phyloP scores from a whole-genome alignment of 306 rosid species.

The Delonix regia region DNA sequence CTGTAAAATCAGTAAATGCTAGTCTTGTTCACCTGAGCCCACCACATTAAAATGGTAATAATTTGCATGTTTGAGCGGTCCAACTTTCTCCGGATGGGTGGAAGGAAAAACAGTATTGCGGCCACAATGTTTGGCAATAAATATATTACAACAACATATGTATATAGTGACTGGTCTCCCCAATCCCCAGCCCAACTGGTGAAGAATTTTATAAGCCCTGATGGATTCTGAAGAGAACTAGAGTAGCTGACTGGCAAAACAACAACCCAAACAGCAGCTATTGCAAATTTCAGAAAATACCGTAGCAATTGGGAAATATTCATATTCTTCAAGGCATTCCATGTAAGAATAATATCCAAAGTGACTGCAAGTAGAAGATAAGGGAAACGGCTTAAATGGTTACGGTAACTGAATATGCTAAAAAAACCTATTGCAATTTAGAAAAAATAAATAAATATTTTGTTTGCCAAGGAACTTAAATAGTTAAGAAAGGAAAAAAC shows the following conservation, averaged over 20 bases:
- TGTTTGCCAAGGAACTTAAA: slow-evolving; percentile 17
- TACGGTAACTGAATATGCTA: background rate
- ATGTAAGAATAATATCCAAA: slow-evolving; percentile 82
- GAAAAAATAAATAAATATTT: background rate
- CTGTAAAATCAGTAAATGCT: slow-evolving; percentile 16
- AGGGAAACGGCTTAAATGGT: slow-evolving; percentile 17
- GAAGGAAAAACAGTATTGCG: slow-evolving; percentile 80
- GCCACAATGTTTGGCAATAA: slow-evolving; percentile 82
- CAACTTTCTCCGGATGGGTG: slow-evolving; percentile 73
- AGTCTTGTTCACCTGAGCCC: slow-evolving; percentile 86
- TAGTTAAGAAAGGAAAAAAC: no score
- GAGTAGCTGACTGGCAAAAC: slow-evolving; percentile 79
- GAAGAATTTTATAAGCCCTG: slow-evolving; percentile 73
- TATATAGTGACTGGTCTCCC: slow-evolving; percentile 70
- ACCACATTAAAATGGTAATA: slow-evolving; percentile 85
- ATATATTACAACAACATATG: slow-evolving; percentile 68
- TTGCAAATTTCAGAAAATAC: slow-evolving; percentile 80
- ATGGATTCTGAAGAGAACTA: slow-evolving; percentile 77
- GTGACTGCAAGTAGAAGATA: slow-evolving; percentile 61
- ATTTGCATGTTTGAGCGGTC: slow-evolving; percentile 79
- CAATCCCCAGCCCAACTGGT: slow-evolving; percentile 87
- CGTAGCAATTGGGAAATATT: slow-evolving; percentile 79
- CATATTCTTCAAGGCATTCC: slow-evolving; percentile 89
- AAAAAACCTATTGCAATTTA: background rate
- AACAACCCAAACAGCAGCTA: slow-evolving; percentile 89